Percentiles rank a stretch among this genome's conserved stretches.
phyloP scores from a whole-genome alignment of 2,329 filamentous ascomycete species.

The Clathrospora elynae region DNA sequence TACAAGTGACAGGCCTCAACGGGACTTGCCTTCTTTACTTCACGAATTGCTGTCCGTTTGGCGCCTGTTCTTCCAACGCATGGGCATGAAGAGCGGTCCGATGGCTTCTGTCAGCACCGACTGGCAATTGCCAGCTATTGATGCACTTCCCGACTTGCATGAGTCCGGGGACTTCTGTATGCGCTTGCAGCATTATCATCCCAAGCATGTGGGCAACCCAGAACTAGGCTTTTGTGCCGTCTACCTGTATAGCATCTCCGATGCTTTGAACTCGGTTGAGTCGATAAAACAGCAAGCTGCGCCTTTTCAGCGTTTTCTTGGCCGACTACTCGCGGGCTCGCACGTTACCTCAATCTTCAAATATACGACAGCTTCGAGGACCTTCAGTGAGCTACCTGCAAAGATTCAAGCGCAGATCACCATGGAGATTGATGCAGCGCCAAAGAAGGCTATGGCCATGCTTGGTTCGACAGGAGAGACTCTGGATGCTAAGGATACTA shows the following conservation, averaged over 20 bases:
- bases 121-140: conserved; percentile 34
- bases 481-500: conserved; percentile 3
- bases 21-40: conserved; percentile 26
- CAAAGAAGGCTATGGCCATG: conserved; percentile 25
- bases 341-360: conserved; percentile 20
- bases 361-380: conserved; percentile 10
- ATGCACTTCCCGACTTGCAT: conserved; percentile 10
- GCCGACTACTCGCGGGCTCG: conserved; percentile 30
- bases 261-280: conserved; percentile 22
- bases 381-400: conserved; percentile 24
- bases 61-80: conserved; percentile 43
- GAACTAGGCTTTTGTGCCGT: conserved; percentile 38
- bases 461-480: conserved; percentile 15
- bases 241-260: conserved; percentile 38
- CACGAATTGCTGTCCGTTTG: conserved; percentile 41
- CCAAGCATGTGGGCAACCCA: conserved; percentile 21
- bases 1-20: conserved; percentile 4
- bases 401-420: conserved; percentile 21
- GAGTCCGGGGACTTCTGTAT: conserved; percentile 21
- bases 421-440: conserved; percentile 30
- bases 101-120: conserved; percentile 27
- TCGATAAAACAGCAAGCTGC: conserved; percentile 25
- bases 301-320: conserved; percentile 38
- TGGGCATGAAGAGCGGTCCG: conserved; percentile 20
- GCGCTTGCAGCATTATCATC: conserved; percentile 35